Conservation (phyloP, 73 alveolate species). For the Tetrahymena elliotti region DNA sequence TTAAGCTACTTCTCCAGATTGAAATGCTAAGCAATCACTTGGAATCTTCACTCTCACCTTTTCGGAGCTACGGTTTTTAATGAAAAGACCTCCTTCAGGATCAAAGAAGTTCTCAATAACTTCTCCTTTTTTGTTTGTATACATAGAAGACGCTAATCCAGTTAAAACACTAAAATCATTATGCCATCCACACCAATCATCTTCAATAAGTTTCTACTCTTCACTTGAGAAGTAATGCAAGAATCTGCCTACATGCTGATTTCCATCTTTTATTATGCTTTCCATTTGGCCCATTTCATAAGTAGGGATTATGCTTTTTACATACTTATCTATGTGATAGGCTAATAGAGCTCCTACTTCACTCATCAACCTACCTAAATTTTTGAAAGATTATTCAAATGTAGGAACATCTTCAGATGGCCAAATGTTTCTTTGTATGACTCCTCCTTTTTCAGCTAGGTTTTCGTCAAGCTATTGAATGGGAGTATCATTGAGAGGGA, state of each 20-base stretch:
- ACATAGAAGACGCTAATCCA: conserved; percentile 64
- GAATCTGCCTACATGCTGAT: conserved; percentile 57
- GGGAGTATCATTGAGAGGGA: conserved; percentile 50
- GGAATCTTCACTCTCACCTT: conserved; percentile 37
- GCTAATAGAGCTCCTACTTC: conserved; percentile 56
- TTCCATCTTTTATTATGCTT: conserved; percentile 27
- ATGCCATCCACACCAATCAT: conserved; percentile 83
- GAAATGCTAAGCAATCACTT: conserved; percentile 48
- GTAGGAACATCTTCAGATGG: conserved; percentile 49
- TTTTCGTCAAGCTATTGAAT: background rate
- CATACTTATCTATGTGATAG: conserved; percentile 54
- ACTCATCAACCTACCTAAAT: conserved; percentile 41
- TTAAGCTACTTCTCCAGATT: conserved; percentile 71
- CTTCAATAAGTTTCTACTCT: background rate
- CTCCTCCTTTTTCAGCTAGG: conserved; percentile 5
- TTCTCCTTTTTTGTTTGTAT: conserved; percentile 41
- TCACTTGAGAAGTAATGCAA: conserved; percentile 62
- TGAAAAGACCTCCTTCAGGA: conserved; percentile 55
- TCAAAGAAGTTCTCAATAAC: conserved; percentile 31
- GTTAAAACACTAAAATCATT: conserved; percentile 66
- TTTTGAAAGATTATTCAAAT: conserved; percentile 48
- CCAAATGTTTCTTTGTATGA: conserved; percentile 44
- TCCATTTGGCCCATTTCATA: conserved; percentile 44
- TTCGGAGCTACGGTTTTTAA: conserved; percentile 51
- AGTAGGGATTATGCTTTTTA: conserved; percentile 7